These are phyloP conservation scores for Botrytis aclada DNA, from an alignment of 2,329 filamentous ascomycete genomes.

Conservation along the genomic window DNA sequence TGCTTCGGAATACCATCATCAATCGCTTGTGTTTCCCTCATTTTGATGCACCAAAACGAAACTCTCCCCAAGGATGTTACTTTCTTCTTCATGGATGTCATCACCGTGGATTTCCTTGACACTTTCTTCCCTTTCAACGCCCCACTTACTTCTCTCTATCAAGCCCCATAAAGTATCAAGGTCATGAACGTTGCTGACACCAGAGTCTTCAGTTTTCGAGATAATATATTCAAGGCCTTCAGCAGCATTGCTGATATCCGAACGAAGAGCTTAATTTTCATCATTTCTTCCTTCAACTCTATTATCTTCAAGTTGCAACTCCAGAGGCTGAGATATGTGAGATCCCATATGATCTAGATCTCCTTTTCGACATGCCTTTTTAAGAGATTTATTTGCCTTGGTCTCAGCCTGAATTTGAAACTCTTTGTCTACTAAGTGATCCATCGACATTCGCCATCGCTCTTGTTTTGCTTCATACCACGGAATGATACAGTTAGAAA, in stretches of 20 bases:
- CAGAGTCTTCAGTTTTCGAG: background rate
- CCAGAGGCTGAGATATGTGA: background rate
- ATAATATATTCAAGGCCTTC: too few relatives aligned
- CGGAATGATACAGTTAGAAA: background rate
- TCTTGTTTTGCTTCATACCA: background rate
- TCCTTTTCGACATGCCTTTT: background rate
- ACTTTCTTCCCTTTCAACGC: background rate
- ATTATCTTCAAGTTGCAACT: background rate
- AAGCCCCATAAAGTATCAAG: background rate
- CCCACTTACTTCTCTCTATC: background rate
- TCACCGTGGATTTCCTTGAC: background rate
- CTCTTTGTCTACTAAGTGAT: background rate
- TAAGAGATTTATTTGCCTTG: background rate
- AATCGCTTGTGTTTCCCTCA: background rate
- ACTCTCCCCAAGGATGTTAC: background rate
- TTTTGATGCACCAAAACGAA: background rate
- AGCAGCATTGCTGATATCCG: background rate
- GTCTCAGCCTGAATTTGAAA: background rate
- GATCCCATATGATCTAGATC: background rate
- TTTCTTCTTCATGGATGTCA: background rate
- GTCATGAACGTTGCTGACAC: background rate
- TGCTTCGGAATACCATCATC: too few relatives aligned
- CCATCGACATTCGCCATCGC: fast-evolving
- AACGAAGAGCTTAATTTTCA: background rate
- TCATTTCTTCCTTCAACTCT: background rate